phyloP scores from a whole-genome alignment of 306 rosid species.

The Crataegus laevigata region DNA sequence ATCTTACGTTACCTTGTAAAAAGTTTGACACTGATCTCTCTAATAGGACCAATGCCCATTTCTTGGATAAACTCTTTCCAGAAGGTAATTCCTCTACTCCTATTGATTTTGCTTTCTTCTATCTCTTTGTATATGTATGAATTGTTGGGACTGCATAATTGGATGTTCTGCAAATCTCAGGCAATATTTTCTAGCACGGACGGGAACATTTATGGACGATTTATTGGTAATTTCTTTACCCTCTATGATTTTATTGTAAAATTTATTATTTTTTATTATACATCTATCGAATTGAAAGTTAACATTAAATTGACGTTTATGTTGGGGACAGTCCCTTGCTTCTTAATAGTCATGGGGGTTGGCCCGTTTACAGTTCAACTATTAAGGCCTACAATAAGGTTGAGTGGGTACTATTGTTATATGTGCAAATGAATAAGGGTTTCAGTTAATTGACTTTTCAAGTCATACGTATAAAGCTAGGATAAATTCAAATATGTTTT shows the following conservation, averaged over 20 bases:
- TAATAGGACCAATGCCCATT: constrained; percentile 57
- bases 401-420: too few relatives aligned
- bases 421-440: too few relatives aligned
- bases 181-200: constrained; percentile 54
- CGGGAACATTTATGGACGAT: constrained; percentile 59
- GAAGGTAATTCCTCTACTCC: constrained; percentile 40
- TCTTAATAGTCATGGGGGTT: not conserved
- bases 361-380: not conserved
- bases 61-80: constrained; percentile 61
- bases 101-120: not conserved
- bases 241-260: not conserved
- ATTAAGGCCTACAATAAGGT: too few relatives aligned
- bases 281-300: not conserved
- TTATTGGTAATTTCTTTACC: constrained; percentile 43
- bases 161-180: constrained; percentile 30
- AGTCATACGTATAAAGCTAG: too few relatives aligned
- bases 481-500: too few relatives aligned
- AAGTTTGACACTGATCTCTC: constrained; percentile 22
- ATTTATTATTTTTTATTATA: not conserved
- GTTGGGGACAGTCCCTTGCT: not conserved
- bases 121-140: constrained; percentile 8
- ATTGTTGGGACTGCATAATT: constrained; percentile 6
- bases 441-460: too few relatives aligned
- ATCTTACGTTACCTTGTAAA: not conserved
- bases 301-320: not conserved